These are phyloP conservation scores for Physcia stellaris DNA, from an alignment of 495 filamentous ascomycete species.

Conservation along the genomic window DNA sequence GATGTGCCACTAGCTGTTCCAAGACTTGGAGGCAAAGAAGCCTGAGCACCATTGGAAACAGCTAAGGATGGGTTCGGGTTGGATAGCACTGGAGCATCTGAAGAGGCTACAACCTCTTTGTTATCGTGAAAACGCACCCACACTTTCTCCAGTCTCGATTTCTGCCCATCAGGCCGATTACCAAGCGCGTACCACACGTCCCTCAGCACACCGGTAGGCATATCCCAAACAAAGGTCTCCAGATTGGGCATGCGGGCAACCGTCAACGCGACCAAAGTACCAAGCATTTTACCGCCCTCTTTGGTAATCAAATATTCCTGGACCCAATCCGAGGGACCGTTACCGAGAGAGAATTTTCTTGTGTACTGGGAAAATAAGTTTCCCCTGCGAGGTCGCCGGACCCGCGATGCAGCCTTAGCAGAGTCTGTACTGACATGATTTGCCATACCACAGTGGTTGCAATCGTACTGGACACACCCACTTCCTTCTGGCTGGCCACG, in stretches of 20 bases:
- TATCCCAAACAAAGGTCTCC: slow-evolving; percentile 90
- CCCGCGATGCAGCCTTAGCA: slow-evolving; percentile 6
- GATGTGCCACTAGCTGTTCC: not conserved
- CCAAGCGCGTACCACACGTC: slow-evolving; percentile 78
- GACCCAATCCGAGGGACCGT: slow-evolving; percentile 73
- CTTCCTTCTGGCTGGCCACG: slow-evolving; percentile 1
- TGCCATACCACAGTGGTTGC: slow-evolving; percentile 24
- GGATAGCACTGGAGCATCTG: slow-evolving; percentile 17
- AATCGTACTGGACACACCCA: slow-evolving; percentile 10
- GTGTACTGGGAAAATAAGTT: slow-evolving; percentile 80
- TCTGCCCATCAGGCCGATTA: slow-evolving; percentile 40
- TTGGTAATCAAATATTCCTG: slow-evolving; percentile 78
- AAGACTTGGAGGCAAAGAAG: not conserved
- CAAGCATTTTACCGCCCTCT: slow-evolving; percentile 87
- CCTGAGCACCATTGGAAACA: not conserved
- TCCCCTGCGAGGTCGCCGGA: slow-evolving; percentile 33
- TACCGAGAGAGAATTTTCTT: slow-evolving; percentile 80
- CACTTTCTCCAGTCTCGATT: slow-evolving; percentile 60
- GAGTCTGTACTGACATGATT: slow-evolving; percentile 13
- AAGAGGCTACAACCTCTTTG: slow-evolving; percentile 7
- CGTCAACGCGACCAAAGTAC: slow-evolving; percentile 76
- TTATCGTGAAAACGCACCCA: slow-evolving; percentile 93
- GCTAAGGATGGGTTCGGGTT: slow-evolving; percentile 3
- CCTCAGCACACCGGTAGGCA: slow-evolving; percentile 80
- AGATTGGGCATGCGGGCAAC: slow-evolving; percentile 78